Evolutionary conservation across 768 basidiomycete genomes (phyloP), one percentile per base, ranked within the genome.

Genomic region (Leccinum disarticulatum): DNA sequence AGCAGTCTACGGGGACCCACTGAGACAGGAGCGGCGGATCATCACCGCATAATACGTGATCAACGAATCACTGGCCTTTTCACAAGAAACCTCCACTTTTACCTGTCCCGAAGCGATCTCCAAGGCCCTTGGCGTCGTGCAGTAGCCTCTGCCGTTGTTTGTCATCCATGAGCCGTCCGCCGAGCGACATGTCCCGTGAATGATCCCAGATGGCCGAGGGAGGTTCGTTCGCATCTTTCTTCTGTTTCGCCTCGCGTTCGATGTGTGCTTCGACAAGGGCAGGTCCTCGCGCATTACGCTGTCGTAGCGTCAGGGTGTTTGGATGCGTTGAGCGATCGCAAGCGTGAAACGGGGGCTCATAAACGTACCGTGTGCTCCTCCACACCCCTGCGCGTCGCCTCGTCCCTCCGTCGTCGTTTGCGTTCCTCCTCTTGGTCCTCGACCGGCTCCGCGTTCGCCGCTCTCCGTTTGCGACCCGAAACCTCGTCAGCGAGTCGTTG

Each of bases 401-500:
- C 87, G 54, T 94, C 91, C 62, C 81, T 76, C 66, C 77, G 82
- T 60, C 83, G 80, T 62, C 84, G 77, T 74, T 87, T 89, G 62
- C 76, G 71, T 8, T 75, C 80, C 0, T 78, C 72, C 33, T 67
- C 70, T 1, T 55, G 59, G 48, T 72, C 74, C 30, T 66, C 79
- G 17, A 79, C 80, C 0, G 69, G 74, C 19, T 74, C 75, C 36
- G 77, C 77, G 58, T 90, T 87, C 27, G 71, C 81, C 4, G 86
- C 88, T 19, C 88, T 83, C 58, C 90, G 82, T 67, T 91, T 90
- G 76, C 91, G 93, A 46, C 97, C 96, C n/a, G 87, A 83, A 2
- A 97, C 88, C 73, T 99, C 96, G 69, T 98, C 96, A 1, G 87
- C 87, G n/a, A 98, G 78, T 1, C 97, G 83, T 67, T 96, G 88